Conservation (phyloP, 2,329 filamentous ascomycete genomes). For the Colletotrichum camelliae region DNA sequence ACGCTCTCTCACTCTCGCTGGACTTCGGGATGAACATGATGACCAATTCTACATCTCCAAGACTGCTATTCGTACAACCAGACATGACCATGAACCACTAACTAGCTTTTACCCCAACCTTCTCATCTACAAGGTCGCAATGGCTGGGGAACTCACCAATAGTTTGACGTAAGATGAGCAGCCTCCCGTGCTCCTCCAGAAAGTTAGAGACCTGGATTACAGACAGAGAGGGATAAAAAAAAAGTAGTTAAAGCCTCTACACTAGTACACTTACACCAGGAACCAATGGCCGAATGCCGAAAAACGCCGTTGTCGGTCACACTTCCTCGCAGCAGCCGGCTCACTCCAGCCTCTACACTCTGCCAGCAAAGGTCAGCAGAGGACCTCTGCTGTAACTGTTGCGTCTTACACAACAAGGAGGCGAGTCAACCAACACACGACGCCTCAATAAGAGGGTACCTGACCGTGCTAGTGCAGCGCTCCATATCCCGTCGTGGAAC, state of each 20-base stretch:
- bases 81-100: neutral
- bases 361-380: neutral
- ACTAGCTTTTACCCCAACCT: neutral
- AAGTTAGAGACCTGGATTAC: neutral
- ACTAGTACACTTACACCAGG: neutral
- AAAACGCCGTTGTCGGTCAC: slow-evolving; percentile 13
- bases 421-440: slow-evolving; percentile 3
- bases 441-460: neutral
- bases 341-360: neutral
- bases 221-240: neutral
- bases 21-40: neutral
- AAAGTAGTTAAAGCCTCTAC: neutral
- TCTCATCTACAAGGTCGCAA: neutral
- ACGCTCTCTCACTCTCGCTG: neutral
- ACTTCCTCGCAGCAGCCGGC: neutral
- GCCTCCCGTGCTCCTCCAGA: neutral
- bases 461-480: neutral
- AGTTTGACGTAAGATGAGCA: neutral
- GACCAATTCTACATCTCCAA: neutral
- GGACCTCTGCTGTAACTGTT: neutral
- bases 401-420: neutral
- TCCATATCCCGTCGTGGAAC: slow-evolving; percentile 16
- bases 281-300: slow-evolving; percentile 17
- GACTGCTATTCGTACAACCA: neutral
- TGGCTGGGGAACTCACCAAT: neutral